Base-by-base conservation (phyloP, 2,329 filamentous ascomycete species). In the Pyrenophora seminiperda region DNA sequence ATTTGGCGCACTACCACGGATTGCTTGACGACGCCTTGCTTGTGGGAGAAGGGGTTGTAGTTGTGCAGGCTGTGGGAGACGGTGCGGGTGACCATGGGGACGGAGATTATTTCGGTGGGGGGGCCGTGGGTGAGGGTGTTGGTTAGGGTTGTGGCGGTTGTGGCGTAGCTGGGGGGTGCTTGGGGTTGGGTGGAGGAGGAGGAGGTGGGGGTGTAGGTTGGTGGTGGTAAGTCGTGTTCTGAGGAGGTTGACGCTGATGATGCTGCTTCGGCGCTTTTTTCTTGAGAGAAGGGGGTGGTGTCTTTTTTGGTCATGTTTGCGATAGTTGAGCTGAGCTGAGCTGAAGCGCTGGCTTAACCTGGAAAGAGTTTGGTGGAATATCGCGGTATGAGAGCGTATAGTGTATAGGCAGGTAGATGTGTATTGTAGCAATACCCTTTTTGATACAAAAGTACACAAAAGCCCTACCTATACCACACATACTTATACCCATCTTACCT, bases 41-140 rank as follows among this genome's bases (percentile, higher is more conserved):
- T 61, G 27, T 37, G 55, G 0, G 44, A 52, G 34, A 61, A 56
- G 4, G 58, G 58, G 17, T 61, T 60, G 43, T 46, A 37, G 24
- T 49, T 44, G 40, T 60, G 54, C 7, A 60, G 33, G 19, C 31
- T 49, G 17, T 24, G 41, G n/a, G 43, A 14, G 13, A 54, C 34
- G n/a, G 33, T 39, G 27, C 52, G 58, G 3, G 39, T 29, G 3
- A 58, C 30, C 47, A 61, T 56, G 10, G 55, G 58, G 1, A 61
- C 58, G 0, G 45, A 45, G 27, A 61, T 56, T 7, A 45, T 56
- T 37, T 61, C 58, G 18, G 48, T n/a, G 2, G 41, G 55, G 11
- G 41, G 32, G 24, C 58, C 55, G n/a, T 34, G n/a, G 4, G 41
- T n/a, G 13, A 59, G 47, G 18, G 43, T 32, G 41, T n/a, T 22